Evolutionary conservation across 192 early-diverging fungal genomes (phyloP).

Genomic region (Podochytrium sp.): DNA sequence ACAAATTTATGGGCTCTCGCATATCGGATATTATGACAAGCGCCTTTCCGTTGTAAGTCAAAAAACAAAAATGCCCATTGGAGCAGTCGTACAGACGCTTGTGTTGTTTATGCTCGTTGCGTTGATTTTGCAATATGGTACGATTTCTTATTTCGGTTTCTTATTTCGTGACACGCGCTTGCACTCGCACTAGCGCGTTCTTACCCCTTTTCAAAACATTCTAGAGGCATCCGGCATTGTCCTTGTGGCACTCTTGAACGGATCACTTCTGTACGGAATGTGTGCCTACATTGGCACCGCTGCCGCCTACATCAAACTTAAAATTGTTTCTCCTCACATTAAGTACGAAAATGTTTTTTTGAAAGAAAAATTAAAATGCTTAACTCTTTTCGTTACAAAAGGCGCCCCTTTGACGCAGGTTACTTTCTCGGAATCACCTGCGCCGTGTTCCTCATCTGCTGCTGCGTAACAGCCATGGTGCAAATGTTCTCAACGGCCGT

Average conservation of each 20-base stretch:
- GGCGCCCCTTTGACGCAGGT: constrained; percentile 1
- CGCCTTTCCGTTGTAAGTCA: not conserved
- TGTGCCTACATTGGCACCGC: not conserved
- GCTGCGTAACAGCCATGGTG: not conserved
- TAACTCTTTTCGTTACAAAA: not conserved
- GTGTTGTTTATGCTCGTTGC: not conserved
- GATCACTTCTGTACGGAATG: not conserved
- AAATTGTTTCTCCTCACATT: not conserved
- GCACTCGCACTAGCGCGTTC: no score
- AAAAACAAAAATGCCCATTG: not conserved
- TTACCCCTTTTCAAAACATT: no score
- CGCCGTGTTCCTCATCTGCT: not conserved
- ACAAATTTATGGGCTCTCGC: not conserved
- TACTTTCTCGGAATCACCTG: not conserved
- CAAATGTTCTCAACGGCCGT: not conserved
- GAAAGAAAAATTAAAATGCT: not conserved
- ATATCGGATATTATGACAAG: constrained; percentile 1
- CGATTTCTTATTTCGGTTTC: not conserved
- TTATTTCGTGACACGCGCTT: not conserved
- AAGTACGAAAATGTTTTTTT: not conserved
- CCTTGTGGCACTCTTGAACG: not conserved
- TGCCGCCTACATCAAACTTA: not conserved
- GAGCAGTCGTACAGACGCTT: not conserved
- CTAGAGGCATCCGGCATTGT: constrained; percentile 1
- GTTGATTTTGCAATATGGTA: not conserved